A percentile compares a stretch with the other conserved stretches of the same genome.
These are phyloP conservation scores for Salvia hispanica DNA, from an alignment of 257 asterid species.

Conservation along the genomic window DNA sequence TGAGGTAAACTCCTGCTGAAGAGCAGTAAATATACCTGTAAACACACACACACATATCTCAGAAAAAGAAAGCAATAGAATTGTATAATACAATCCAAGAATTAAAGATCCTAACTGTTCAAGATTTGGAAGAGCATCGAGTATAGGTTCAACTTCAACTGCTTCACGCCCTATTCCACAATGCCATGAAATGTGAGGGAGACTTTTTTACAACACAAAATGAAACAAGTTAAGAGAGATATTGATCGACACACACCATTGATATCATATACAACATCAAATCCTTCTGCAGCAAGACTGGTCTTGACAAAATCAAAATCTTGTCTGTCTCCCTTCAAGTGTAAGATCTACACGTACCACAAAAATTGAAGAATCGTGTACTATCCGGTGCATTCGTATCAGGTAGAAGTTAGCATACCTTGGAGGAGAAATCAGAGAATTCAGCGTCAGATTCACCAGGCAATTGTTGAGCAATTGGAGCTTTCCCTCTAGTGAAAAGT, in stretches of 20 bases:
- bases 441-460: constrained; percentile 89
- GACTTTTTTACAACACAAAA: neutral
- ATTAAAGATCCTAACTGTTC: constrained; percentile 65
- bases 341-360: constrained; percentile 58
- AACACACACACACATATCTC: neutral
- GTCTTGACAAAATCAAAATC: constrained; percentile 90
- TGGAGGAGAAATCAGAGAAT: constrained; percentile 69
- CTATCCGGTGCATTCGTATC: too few species aligned
- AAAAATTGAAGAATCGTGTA: neutral
- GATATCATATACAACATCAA: constrained; percentile 90
- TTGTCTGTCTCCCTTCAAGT: constrained; percentile 91
- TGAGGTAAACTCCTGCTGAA: constrained; percentile 34
- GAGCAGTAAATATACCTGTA: constrained; percentile 36
- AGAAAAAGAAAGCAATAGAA: neutral
- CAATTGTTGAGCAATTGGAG: constrained; percentile 86
- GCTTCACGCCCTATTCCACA: constrained; percentile 80
- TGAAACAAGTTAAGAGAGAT: neutral
- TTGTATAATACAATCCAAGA: neutral
- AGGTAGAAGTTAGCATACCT: constrained; percentile 44
- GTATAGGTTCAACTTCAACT: constrained; percentile 79
- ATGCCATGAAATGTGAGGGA: neutral
- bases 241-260: constrained; percentile 53
- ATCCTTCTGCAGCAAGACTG: constrained; percentile 85
- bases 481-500: constrained; percentile 96
- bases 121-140: constrained; percentile 87